These are phyloP conservation scores for Boletus insuetus DNA, from an alignment of 768 basidiomycete genomes.

Conservation along the genomic window DNA sequence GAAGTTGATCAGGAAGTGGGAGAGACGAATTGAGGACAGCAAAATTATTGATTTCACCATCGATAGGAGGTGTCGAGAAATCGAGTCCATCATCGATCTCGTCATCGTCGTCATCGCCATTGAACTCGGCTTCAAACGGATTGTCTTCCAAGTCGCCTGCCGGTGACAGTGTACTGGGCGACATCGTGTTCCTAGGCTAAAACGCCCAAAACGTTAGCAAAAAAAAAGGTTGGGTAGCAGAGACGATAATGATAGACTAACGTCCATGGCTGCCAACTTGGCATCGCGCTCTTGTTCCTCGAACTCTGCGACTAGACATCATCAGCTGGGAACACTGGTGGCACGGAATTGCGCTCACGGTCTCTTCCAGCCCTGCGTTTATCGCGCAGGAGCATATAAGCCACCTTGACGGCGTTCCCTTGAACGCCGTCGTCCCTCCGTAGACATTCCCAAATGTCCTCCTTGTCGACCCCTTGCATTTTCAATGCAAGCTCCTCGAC, in stretches of 20 bases:
- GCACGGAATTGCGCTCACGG: slow-evolving; percentile 49
- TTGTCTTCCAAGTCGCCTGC: slow-evolving; percentile 67
- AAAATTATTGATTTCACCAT: slow-evolving; percentile 56
- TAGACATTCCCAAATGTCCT: slow-evolving; percentile 86
- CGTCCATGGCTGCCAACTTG: slow-evolving; percentile 76
- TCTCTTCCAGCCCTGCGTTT: slow-evolving; percentile 82
- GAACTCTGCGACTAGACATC: slow-evolving; percentile 59
- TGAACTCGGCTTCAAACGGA: slow-evolving; percentile 78
- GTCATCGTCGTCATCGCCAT: slow-evolving; percentile 41
- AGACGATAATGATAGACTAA: slow-evolving; percentile 41
- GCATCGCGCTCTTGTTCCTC: slow-evolving; percentile 88
- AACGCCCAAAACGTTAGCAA: slow-evolving; percentile 1
- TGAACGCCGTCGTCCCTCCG: slow-evolving; percentile 79
- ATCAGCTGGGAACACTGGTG: slow-evolving; percentile 6
- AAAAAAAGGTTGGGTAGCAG: neutral
- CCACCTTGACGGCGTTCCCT: slow-evolving; percentile 94
- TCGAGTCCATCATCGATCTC: slow-evolving; percentile 56
- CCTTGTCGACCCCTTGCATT: slow-evolving; percentile 72
- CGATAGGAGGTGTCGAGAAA: slow-evolving; percentile 40
- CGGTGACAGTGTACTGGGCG: slow-evolving; percentile 66
- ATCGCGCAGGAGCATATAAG: slow-evolving; percentile 90
- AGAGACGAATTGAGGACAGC: slow-evolving; percentile 89
- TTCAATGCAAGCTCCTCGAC: slow-evolving; percentile 75
- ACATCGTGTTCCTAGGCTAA: slow-evolving; percentile 69
- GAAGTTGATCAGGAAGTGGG: slow-evolving; percentile 62